phyloP scores from a whole-genome alignment of 805 yeast genomes.

The Pichia eremophila region DNA sequence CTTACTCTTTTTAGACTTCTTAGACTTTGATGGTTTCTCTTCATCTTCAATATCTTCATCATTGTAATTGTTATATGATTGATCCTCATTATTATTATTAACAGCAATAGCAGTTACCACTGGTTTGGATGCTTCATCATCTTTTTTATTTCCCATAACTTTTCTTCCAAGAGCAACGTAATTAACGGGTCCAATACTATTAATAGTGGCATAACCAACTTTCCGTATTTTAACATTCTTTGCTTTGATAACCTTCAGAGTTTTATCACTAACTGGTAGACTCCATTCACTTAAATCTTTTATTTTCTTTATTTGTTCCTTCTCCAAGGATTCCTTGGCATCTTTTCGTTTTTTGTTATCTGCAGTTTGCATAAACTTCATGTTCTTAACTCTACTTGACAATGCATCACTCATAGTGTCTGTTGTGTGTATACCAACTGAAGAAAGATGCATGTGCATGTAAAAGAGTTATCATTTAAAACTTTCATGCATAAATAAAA shows the following conservation, averaged over 20 bases:
- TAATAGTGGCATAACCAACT: conserved; percentile 24
- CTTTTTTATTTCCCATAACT: background rate
- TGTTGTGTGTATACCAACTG: background rate
- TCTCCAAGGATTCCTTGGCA: conserved; percentile 23
- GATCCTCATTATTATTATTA: too few species aligned
- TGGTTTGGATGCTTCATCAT: background rate
- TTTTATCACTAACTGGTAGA: conserved; percentile 26
- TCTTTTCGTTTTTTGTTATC: conserved; percentile 19
- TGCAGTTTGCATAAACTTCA: conserved; percentile 62
- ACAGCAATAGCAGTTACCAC: too few species aligned
- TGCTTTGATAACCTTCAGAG: conserved; percentile 15
- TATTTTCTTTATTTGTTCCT: conserved; percentile 26
- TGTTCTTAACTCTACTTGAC: conserved; percentile 69
- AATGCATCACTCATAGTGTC: conserved; percentile 25
- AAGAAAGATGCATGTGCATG: too few species aligned
- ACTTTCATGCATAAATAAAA: too few species aligned
- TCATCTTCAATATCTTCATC: conserved; percentile 2
- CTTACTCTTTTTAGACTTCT: conserved; percentile 1
- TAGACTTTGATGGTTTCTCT: background rate
- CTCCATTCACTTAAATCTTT: conserved; percentile 48
- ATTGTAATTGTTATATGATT: background rate
- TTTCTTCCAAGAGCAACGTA: background rate
- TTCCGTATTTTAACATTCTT: conserved; percentile 12
- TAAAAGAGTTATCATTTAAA: too few species aligned
- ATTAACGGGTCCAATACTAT: conserved; percentile 4